Evolutionary conservation across 2,329 filamentous ascomycete species (phyloP), one percentile per base, ranked within the genome.

Genomic region (Parastagonospora nodorum): DNA sequence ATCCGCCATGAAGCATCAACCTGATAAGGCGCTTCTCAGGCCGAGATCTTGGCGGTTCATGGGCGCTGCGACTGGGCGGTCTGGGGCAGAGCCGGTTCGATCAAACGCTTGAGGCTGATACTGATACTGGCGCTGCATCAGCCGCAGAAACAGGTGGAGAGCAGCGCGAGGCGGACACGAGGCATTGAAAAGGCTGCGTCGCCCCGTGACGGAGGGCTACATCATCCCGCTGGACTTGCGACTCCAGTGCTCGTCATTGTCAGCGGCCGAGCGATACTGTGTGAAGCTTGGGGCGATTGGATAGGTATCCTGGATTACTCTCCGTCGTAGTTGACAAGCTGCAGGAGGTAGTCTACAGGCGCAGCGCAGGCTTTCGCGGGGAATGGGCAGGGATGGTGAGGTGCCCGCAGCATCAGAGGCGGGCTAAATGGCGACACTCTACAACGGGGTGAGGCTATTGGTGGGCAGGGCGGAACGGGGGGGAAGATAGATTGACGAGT

Each of bases 1-100:
- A 66, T 68, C 71, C 69, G 71, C 55, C 39, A 45, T 54, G 41
- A 48, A 64, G 70, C 67, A 70, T 71, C 64, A 67, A 58, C 50
- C 59, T 61, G 53, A 61, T 60, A 50, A 58, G 60, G 59, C 55
- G 44, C 42, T 51, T 45, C 52, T 61, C 52, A 64, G 64, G 65
- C 58, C 53, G 43, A 53, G 38, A 31, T 15, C 61, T 68, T 69
- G 63, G 65, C 59, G 48, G 55, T 46, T 51, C 55, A 58, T 39
- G 38, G 47, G 46, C n/a, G 33, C 28, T 39, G 45, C 46, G 12
- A 59, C 51, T 49, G 56, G 53, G 62, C 58, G 52, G 63, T 63
- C 49, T 60, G 54, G 59, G 64, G 60, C 59, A 64, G 55, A 60
- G 65, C 19, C 56, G 62, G 57, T 58, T 60, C 54, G 27, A 54